A percentile compares a stretch with the other conserved stretches of the same genome.
Conservation (phyloP, 352 stramenopile genomes). For the Globisporangium alternatum region DNA sequence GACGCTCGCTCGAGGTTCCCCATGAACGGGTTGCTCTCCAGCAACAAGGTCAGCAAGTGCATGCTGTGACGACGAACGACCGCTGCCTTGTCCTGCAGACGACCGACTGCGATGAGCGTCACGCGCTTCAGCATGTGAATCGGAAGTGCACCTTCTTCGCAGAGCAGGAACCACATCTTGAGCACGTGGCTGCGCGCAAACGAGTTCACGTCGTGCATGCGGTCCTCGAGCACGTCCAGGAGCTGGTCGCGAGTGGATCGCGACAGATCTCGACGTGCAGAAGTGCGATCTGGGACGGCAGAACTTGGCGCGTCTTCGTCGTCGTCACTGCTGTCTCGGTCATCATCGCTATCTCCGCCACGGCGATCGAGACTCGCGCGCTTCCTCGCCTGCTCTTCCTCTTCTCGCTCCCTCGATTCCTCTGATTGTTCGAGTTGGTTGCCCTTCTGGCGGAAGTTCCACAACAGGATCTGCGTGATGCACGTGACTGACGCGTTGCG, state of each 20-base stretch:
- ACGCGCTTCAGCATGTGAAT: constrained; percentile 80
- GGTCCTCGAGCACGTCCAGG: constrained; percentile 87
- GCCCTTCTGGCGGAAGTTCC: constrained; percentile 65
- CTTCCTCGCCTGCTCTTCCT: constrained; percentile 10
- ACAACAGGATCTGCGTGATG: constrained; percentile 71
- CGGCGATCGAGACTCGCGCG: constrained; percentile 8
- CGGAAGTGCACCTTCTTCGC: constrained; percentile 83
- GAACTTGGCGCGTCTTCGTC: constrained; percentile 11
- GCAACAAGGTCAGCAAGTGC: constrained; percentile 83
- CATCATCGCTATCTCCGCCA: constrained; percentile 19
- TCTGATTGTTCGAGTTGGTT: constrained; percentile 16
- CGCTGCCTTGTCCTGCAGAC: constrained; percentile 93
- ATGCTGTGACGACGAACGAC: constrained; percentile 89
- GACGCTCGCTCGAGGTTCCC: constrained; percentile 82
- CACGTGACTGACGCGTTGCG: constrained; percentile 75
- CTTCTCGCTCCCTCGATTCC: constrained; percentile 8
- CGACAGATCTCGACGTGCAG: constrained; percentile 41
- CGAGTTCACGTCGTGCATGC: constrained; percentile 91
- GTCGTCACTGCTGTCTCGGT: constrained; percentile 22
- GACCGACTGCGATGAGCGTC: constrained; percentile 78
- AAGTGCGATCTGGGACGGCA: neutral
- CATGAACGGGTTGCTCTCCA: constrained; percentile 96
- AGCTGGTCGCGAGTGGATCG: constrained; percentile 69
- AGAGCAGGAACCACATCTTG: constrained; percentile 88
- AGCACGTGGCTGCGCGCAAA: constrained; percentile 91